phyloP scores from a whole-genome alignment of 768 basidiomycete genomes.

The Phylloporus arenicola region DNA sequence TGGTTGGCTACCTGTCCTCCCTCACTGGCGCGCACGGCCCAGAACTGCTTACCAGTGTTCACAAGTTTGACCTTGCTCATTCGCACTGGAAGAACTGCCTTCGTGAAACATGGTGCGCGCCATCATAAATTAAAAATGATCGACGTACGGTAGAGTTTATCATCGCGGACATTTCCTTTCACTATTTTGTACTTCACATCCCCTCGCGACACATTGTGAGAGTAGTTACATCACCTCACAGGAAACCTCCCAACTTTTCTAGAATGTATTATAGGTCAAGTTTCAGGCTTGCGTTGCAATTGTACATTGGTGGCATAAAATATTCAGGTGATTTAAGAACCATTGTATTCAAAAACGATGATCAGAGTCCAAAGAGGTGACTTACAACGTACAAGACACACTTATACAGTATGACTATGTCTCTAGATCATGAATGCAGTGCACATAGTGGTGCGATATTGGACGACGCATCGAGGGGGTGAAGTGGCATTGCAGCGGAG shows the following conservation, averaged over 20 bases:
- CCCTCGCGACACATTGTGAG: neutral
- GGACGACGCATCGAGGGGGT: too few species aligned
- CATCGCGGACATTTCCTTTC: neutral
- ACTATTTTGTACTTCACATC: neutral
- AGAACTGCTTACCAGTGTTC: neutral
- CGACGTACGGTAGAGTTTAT: neutral
- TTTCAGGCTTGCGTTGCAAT: too few species aligned
- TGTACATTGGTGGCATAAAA: too few species aligned
- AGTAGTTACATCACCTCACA: neutral
- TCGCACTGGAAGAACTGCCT: neutral
- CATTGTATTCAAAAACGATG: neutral
- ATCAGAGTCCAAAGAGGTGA: too few species aligned
- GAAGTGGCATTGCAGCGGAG: too few species aligned
- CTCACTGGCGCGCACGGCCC: neutral
- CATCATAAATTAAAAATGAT: neutral
- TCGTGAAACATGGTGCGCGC: neutral
- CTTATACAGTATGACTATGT: too few species aligned
- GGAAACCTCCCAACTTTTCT: neutral
- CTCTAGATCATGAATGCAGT: too few species aligned
- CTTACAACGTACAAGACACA: too few species aligned
- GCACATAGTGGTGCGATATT: too few species aligned
- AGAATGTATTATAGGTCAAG: neutral
- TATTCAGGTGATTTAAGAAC: neutral
- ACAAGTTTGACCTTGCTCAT: neutral
- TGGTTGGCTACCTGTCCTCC: slow-evolving; percentile 27